Base-by-base conservation (phyloP, 2,329 filamentous ascomycete genomes). In the Aspergillus niger region DNA sequence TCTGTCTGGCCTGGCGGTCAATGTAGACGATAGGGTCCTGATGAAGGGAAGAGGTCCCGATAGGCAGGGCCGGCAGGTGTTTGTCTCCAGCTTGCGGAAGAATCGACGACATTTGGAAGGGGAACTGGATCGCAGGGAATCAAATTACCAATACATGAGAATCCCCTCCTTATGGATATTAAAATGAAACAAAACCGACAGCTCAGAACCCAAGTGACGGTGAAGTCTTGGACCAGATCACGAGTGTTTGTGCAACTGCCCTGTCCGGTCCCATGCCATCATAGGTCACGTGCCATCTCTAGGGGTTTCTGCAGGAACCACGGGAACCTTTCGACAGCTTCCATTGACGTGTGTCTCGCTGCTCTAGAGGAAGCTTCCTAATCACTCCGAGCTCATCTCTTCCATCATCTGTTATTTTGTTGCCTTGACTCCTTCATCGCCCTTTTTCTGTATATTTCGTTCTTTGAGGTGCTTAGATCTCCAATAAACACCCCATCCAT, bases 1-100 rank as follows among this genome's bases (percentile, higher is more conserved):
- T 80, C 64, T 84, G 76, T 58, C 77, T 80, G 26, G 84, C 80
- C 68, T 82, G 80, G 59, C 83, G 77, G 64, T 83, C 80, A 59
- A 86, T 71, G 28, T 79, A 77, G n/a, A 83, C 70, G 28, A 85
- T 74, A 57, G 81, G 76, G 60, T 80, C 76, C 38, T 76, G 68
- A 44, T 76, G 70, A 57, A 72, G 66, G 17, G 65, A 57, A 32
- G 74, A 70, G 53, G 68, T 59, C 53, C 69, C 65, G 36, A 70
- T 55, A n/a, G 76, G 75, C 30, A 76, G 59, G 7, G 74, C 63
- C 8, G 67, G 58, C 47, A 74, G 55, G 41, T 61, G 66, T 44
- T 69, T 66, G 44, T 68, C 67, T 53, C 65, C 62, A 39, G 64
- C 50, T 47, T 63, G 67, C 3, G 70, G 62, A 28, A 76, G 63